Percentiles rank a stretch among this genome's conserved stretches.
These are phyloP conservation scores for Bretziella fagacearum DNA, from an alignment of 2,329 filamentous ascomycete genomes.

Conservation along the genomic window DNA sequence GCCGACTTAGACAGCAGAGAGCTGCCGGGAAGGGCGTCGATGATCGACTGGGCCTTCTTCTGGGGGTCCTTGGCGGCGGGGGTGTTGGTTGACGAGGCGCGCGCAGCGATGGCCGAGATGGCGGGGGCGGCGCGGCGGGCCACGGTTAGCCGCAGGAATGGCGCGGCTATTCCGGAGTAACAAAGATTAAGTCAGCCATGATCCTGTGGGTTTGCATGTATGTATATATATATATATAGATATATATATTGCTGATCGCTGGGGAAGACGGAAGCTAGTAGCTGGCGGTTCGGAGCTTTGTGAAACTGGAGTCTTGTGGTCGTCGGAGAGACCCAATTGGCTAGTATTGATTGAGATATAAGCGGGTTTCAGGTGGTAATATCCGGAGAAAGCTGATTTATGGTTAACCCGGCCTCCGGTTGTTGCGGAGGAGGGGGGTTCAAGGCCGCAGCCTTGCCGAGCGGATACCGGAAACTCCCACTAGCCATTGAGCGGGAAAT, in stretches of 20 bases:
- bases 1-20: slow-evolving; percentile 89
- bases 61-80: slow-evolving; percentile 61
- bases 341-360: too few relatives aligned
- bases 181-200: slow-evolving; percentile 5
- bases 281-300: not conserved
- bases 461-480: not conserved
- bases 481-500: not conserved
- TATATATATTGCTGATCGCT: not conserved
- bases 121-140: slow-evolving; percentile 59
- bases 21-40: slow-evolving; percentile 85
- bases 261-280: not conserved
- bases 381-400: not conserved
- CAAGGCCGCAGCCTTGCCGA: not conserved
- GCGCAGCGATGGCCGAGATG: slow-evolving; percentile 47
- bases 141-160: slow-evolving; percentile 72
- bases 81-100: slow-evolving; percentile 39
- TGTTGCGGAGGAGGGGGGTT: not conserved
- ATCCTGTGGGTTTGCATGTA: not conserved
- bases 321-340: slow-evolving; percentile 1
- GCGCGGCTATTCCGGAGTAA: slow-evolving; percentile 47
- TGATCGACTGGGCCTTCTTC: slow-evolving; percentile 89
- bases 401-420: not conserved
- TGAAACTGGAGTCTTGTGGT: not conserved
- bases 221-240: not conserved
- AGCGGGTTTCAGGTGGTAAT: not conserved